Conservation (phyloP, 768 basidiomycete genomes). For the Leccinum incarnatum region DNA sequence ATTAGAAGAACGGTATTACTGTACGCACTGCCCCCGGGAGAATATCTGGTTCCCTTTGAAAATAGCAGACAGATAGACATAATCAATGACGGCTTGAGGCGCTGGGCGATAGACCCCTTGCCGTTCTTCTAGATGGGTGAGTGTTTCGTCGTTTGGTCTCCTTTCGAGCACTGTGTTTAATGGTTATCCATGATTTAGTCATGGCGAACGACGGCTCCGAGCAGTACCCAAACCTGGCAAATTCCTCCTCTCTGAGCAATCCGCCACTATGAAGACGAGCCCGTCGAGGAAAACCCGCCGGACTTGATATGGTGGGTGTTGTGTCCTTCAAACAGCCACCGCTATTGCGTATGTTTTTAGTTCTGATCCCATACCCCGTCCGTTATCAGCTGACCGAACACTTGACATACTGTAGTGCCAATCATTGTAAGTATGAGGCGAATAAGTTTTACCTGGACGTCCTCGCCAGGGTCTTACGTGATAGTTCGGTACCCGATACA, state of each 20-base stretch:
- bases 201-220: conserved; percentile 8
- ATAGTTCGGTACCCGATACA: conserved; percentile 22
- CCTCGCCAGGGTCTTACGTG: conserved; percentile 19
- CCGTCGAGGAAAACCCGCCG: conserved; percentile 16
- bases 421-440: conserved; percentile 8
- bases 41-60: conserved; percentile 1
- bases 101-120: conserved; percentile 8
- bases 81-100: not conserved
- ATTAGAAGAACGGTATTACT: too few species aligned
- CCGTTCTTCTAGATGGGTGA: conserved; percentile 10
- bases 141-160: not conserved
- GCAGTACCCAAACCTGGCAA: not conserved
- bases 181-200: not conserved
- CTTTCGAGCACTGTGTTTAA: not conserved
- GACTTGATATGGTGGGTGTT: conserved; percentile 16
- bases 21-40: not conserved
- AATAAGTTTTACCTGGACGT: conserved; percentile 16
- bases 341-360: conserved; percentile 12
- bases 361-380: not conserved
- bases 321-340: not conserved
- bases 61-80: conserved; percentile 1
- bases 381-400: not conserved
- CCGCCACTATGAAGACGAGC: not conserved
- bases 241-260: not conserved
- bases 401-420: conserved; percentile 8